Evolutionary conservation across 108 stramenopile genomes (phyloP).

Genomic region (Ochromonas danica): DNA sequence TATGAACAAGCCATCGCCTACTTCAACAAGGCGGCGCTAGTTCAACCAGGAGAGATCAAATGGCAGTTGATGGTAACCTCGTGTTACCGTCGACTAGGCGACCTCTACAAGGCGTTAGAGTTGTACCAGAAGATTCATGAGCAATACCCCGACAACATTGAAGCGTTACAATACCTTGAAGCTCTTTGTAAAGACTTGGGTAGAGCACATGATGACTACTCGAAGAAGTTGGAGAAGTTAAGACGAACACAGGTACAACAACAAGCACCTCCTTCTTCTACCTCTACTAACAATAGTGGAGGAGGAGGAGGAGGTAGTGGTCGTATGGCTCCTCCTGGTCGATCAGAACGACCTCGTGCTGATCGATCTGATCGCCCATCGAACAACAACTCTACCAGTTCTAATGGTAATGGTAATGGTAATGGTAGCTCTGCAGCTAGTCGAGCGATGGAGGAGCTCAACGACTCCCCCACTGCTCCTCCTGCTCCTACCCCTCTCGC

Average conservation of each 20-base stretch:
- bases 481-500: background rate
- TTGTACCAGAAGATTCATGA: conserved; percentile 70
- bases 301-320: background rate
- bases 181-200: conserved; percentile 60
- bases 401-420: background rate
- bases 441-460: background rate
- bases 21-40: conserved; percentile 73
- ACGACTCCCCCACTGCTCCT: background rate
- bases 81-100: conserved; percentile 70
- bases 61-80: conserved; percentile 78
- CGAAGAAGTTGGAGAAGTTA: conserved; percentile 56
- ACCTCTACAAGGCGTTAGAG: conserved; percentile 62
- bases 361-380: conserved; percentile 6
- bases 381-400: background rate
- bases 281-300: background rate
- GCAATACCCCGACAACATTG: conserved; percentile 68
- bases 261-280: background rate
- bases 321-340: background rate
- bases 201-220: conserved; percentile 56
- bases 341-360: background rate
- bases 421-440: no score
- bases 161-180: conserved; percentile 66
- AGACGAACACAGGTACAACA: background rate
- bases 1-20: conserved; percentile 78
- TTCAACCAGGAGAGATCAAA: conserved; percentile 79